phyloP scores from a whole-genome alignment of 2,329 filamentous ascomycete genomes.

The Tolypocladium album region DNA sequence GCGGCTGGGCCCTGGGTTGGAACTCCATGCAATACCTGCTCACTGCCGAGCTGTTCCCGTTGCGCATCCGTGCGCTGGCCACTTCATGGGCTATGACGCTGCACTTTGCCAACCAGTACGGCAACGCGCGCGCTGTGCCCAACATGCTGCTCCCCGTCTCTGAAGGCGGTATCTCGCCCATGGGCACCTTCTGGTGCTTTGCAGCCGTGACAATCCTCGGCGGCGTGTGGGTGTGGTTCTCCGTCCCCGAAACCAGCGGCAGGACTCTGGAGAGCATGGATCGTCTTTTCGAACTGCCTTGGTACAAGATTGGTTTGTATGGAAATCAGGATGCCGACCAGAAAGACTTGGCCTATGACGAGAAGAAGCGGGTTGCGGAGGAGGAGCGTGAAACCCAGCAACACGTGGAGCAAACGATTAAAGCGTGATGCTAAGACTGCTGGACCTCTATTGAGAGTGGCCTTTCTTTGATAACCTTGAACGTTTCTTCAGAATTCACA shows the following conservation, averaged over 20 bases:
- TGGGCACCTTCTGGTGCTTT: slow-evolving; percentile 72
- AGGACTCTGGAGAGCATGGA: slow-evolving; percentile 61
- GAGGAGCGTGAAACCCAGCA: slow-evolving; percentile 17
- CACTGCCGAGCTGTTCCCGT: slow-evolving; percentile 67
- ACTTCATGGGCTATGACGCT: slow-evolving; percentile 67
- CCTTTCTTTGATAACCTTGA: background rate
- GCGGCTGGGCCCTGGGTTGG: slow-evolving; percentile 63
- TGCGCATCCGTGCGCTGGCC: slow-evolving; percentile 60
- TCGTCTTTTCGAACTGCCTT: slow-evolving; percentile 58
- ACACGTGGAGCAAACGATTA: slow-evolving; percentile 22
- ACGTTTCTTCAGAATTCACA: background rate
- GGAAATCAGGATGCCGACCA: slow-evolving; percentile 41
- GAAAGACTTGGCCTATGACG: slow-evolving; percentile 29
- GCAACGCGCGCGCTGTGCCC: slow-evolving; percentile 64
- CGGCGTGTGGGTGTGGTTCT: slow-evolving; percentile 60
- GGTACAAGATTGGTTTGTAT: slow-evolving; percentile 59
- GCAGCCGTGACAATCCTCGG: slow-evolving; percentile 56
- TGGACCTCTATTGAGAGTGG: too few relatives aligned
- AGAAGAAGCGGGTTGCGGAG: slow-evolving; percentile 30
- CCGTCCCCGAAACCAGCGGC: slow-evolving; percentile 62
- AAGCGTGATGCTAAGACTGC: background rate
- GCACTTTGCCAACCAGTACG: slow-evolving; percentile 72
- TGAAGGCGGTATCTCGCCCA: slow-evolving; percentile 39
- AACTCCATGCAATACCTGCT: slow-evolving; percentile 72
- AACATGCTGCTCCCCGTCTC: slow-evolving; percentile 52